Evolutionary conservation across 352 stramenopile genomes (phyloP).

Genomic region (Phytophthora pisi): DNA sequence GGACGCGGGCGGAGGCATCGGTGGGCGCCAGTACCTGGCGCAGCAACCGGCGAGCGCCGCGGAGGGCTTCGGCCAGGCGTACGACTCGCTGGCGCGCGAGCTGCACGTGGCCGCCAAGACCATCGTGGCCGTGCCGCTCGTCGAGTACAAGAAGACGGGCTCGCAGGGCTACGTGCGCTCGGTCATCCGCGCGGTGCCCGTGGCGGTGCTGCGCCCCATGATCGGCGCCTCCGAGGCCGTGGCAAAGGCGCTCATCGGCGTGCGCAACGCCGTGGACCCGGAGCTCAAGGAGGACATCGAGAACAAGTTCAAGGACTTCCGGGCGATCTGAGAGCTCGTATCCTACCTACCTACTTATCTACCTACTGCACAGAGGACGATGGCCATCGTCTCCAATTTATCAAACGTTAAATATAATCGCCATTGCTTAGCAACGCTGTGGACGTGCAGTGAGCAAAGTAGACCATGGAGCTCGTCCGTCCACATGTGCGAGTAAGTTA

Average conservation of each 20-base stretch:
- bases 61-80: constrained; percentile 84
- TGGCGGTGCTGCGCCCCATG: constrained; percentile 86
- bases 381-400: too few species aligned
- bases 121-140: constrained; percentile 87
- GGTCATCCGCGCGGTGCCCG: constrained; percentile 87
- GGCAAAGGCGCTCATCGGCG: constrained; percentile 86
- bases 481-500: background rate
- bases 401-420: background rate
- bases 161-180: constrained; percentile 88
- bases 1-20: constrained; percentile 73
- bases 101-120: constrained; percentile 87
- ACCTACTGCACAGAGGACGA: too few species aligned
- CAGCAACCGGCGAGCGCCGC: constrained; percentile 85
- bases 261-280: constrained; percentile 87
- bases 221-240: constrained; percentile 87
- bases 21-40: constrained; percentile 77
- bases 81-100: constrained; percentile 84
- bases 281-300: constrained; percentile 91
- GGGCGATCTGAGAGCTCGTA: constrained; percentile 34
- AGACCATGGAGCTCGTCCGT: background rate
- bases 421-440: background rate
- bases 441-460: background rate
- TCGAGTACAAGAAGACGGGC: constrained; percentile 92
- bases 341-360: too few species aligned
- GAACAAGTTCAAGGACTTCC: constrained; percentile 93